phyloP scores from a whole-genome alignment of 345 rosid species.

The Hirschfeldia incana region DNA sequence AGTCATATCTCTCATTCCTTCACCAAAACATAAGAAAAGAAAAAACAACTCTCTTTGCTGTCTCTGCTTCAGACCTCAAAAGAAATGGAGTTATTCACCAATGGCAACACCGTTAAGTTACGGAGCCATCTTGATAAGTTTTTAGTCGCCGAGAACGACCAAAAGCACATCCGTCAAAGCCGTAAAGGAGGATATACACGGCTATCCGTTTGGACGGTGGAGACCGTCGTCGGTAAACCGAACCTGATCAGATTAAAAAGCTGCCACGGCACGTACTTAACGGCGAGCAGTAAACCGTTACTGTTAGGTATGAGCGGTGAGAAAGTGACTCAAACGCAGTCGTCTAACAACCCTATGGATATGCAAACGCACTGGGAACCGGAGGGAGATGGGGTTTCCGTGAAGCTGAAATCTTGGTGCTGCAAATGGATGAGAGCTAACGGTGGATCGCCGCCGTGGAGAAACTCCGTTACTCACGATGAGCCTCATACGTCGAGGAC shows the following conservation, averaged over 20 bases:
- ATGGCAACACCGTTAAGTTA: constrained; percentile 64
- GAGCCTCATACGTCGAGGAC: constrained; percentile 64
- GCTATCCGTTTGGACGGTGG: constrained; percentile 69
- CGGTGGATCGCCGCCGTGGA: constrained; percentile 93
- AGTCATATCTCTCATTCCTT: constrained; percentile 16
- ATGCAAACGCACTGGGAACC: constrained; percentile 85
- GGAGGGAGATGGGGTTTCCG: constrained; percentile 65
- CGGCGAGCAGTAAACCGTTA: constrained; percentile 69
- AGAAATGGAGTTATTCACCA: constrained; percentile 68
- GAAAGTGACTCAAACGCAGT: constrained; percentile 54
- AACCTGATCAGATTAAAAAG: constrained; percentile 54
- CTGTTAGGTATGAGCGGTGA: constrained; percentile 87
- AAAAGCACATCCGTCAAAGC: constrained; percentile 66
- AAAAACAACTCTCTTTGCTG: constrained; percentile 28
- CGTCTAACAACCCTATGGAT: constrained; percentile 42
- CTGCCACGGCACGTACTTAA: constrained; percentile 63
- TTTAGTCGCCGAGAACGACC: constrained; percentile 70
- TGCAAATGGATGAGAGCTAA: constrained; percentile 72
- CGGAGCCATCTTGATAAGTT: constrained; percentile 86
- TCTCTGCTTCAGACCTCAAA: not conserved
- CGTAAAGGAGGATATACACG: constrained; percentile 49
- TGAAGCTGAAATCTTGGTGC: constrained; percentile 60
- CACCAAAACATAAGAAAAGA: constrained; percentile 7
- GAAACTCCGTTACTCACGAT: constrained; percentile 83
- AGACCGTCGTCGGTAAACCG: constrained; percentile 50